Conservation (phyloP, 768 basidiomycete species). For the Leccinum fibrillosum region DNA sequence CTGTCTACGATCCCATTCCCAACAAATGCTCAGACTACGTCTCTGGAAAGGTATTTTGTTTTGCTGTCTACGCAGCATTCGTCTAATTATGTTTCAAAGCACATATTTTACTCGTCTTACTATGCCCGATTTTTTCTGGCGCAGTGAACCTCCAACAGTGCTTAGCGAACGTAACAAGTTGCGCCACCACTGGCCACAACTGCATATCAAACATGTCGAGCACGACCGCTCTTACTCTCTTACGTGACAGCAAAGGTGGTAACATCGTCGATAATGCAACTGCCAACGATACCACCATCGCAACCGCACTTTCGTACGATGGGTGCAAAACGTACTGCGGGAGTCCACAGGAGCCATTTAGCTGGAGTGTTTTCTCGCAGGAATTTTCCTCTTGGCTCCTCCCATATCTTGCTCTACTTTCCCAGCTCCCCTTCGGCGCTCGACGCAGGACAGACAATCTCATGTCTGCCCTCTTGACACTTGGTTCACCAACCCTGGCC, state of each 20-base stretch:
- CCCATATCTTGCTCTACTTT: constrained; percentile 47
- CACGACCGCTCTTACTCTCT: constrained; percentile 11
- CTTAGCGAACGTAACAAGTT: constrained; percentile 2
- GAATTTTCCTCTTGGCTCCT: constrained; percentile 45
- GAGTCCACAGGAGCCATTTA: constrained; percentile 9
- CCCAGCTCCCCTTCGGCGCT: constrained; percentile 48
- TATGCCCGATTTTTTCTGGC: neutral
- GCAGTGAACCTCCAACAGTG: constrained; percentile 17
- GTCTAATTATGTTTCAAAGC: constrained; percentile 7
- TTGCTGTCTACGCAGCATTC: neutral
- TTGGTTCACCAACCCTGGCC: constrained; percentile 45
- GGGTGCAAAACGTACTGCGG: constrained; percentile 14
- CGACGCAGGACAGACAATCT: constrained; percentile 39
- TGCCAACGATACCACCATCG: neutral
- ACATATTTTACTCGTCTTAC: neutral
- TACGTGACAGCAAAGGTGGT: constrained; percentile 10
- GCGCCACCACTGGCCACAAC: neutral
- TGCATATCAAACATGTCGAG: constrained; percentile 5
- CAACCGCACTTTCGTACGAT: constrained; percentile 9
- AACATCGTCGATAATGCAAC: neutral
- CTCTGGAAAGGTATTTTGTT: constrained; percentile 4
- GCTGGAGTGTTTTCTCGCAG: constrained; percentile 28
- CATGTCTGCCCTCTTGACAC: constrained; percentile 38
- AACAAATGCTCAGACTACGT: constrained; percentile 3
- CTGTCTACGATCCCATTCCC: no score